Base-by-base conservation (phyloP, 2,329 filamentous ascomycete species). In the Diaporthe longicolla region DNA sequence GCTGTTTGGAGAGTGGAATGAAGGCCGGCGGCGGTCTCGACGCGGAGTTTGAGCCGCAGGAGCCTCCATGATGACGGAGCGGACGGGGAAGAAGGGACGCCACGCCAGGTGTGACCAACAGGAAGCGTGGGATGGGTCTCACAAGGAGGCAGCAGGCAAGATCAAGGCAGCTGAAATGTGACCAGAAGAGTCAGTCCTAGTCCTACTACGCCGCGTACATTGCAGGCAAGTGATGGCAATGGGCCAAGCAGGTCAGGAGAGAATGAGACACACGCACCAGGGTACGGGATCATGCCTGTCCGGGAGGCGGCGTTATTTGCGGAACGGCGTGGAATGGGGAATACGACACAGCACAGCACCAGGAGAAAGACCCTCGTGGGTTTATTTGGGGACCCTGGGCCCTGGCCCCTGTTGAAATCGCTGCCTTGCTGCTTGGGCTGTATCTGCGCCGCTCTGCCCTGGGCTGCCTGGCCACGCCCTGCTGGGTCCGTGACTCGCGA, bases 41-140 rank as follows among this genome's bases (percentile, higher is more conserved):
- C 75, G 75, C 54, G 78, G 79, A 68, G 76, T 79, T 40, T 76
- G 77, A 24, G 71, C 59, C 71, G 69, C 66, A 19, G 59, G 72
- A 32, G 68, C 65, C 68, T 81, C 80, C 80, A 82, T 82, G 48
- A 58, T 73, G 61, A 61, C 69, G n/a, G 58, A 50, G 21, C 4
- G 50, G 35, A 35, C 70, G 50, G 52, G 52, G 52, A 59, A 4
- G 17, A 29, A 48, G 54, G 57, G 57, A 43, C 43, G 48, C 17
- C 32, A 63, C 48, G 17, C 17, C 48, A 24, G n/a, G 37, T 35
- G 55, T 13, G n/a, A 63, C 57, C 48, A 61, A 71, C 43, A 63
- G 57, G 57, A 29, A 26, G 19, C 58, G 69, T 40, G 35, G 45
- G 32, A 21, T 54, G 57, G 45, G 45, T 48, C 21, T 50, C 45